These are phyloP conservation scores for Ogataea methanolica DNA, from an alignment of 805 yeast genomes.

Conservation along the genomic window DNA sequence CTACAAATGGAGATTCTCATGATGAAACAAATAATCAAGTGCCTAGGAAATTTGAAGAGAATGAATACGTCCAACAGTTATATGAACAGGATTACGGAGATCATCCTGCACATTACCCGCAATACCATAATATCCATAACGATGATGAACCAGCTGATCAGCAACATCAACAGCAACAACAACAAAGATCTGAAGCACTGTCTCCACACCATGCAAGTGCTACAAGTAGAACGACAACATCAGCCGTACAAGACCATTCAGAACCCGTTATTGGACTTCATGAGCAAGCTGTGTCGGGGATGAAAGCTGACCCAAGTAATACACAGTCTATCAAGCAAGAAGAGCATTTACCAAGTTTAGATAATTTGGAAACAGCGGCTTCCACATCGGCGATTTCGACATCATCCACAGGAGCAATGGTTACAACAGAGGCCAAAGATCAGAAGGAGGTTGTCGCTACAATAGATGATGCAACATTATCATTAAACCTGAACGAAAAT, in stretches of 20 bases:
- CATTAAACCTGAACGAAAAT: conserved; percentile 27
- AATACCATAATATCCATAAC: conserved; percentile 23
- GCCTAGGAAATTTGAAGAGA: conserved; percentile 6
- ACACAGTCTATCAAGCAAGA: too few species aligned
- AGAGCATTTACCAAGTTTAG: too few species aligned
- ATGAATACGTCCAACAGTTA: conserved; percentile 28
- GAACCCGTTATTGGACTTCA: too few species aligned
- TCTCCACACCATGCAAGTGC: neutral
- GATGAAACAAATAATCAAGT: conserved; percentile 3
- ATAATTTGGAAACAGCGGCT: too few species aligned
- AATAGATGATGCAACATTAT: conserved; percentile 27
- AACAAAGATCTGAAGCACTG: neutral
- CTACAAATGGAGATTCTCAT: neutral
- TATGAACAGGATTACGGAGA: conserved; percentile 30
- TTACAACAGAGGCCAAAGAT: neutral
- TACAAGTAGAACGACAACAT: neutral
- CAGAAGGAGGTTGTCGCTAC: conserved; percentile 21
- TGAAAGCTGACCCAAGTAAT: too few species aligned
- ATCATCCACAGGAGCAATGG: neutral
- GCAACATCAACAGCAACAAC: neutral
- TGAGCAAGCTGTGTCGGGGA: too few species aligned
- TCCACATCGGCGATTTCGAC: neutral
- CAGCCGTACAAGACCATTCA: neutral
- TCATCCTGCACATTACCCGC: conserved; percentile 23
- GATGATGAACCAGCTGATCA: conserved; percentile 4